A percentile compares a stretch with the other conserved stretches of the same genome.
These are phyloP conservation scores for Saksenaea vasiformis DNA, from an alignment of 371 early-diverging fungal genomes.

Conservation along the genomic window DNA sequence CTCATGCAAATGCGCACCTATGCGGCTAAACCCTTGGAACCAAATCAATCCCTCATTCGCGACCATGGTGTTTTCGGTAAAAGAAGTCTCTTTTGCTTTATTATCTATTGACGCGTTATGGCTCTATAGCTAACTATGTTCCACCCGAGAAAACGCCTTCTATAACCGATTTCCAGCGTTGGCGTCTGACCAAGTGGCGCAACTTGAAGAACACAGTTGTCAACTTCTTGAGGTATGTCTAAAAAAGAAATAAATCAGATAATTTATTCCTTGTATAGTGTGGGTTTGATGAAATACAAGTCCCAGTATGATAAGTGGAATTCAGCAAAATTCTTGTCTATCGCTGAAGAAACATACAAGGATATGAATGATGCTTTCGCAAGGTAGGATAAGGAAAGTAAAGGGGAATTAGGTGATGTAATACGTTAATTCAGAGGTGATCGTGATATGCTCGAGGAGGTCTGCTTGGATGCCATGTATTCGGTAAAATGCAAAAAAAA, in stretches of 20 bases:
- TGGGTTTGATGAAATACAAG: conserved; percentile 52
- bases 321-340: conserved; percentile 50
- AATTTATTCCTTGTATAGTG: conserved; percentile 24
- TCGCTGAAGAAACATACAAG: conserved; percentile 65
- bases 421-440: conserved; percentile 54
- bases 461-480: conserved; percentile 67
- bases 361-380: conserved; percentile 78
- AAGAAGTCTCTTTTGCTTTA: background rate
- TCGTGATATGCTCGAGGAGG: conserved; percentile 56
- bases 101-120: no score
- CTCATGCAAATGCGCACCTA: conserved; percentile 15
- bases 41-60: conserved; percentile 41
- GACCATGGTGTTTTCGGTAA: conserved; percentile 57
- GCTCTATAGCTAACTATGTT: conserved; percentile 44
- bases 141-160: conserved; percentile 51
- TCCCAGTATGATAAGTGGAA: conserved; percentile 57
- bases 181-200: conserved; percentile 54
- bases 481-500: conserved; percentile 35
- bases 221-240: conserved; percentile 45
- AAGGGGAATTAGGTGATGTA: background rate
- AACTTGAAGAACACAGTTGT: conserved; percentile 51
- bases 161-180: conserved; percentile 45
- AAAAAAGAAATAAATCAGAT: background rate
- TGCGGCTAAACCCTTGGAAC: conserved; percentile 12
- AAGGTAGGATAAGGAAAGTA: conserved; percentile 25